Percentiles rank a stretch among this genome's conserved stretches.
These are phyloP conservation scores for Hamigera avellanea DNA, from an alignment of 495 filamentous ascomycete species.

Conservation along the genomic window DNA sequence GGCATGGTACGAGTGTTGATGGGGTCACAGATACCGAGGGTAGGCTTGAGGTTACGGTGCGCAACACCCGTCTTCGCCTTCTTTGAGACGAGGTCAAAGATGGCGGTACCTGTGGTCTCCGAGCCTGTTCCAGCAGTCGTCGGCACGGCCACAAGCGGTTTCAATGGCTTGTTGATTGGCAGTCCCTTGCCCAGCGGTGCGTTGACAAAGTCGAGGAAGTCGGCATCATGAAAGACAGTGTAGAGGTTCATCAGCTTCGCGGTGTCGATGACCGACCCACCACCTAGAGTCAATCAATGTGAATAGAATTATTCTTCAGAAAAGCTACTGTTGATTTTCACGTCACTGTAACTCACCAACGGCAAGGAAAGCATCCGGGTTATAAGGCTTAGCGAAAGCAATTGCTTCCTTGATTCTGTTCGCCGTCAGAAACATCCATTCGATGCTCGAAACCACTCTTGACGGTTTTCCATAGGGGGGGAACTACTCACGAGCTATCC, in stretches of 20 bases:
- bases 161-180: conserved; percentile 68
- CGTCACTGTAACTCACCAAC: conserved; percentile 46
- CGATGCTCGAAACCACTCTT: background rate
- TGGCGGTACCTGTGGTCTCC: conserved; percentile 94
- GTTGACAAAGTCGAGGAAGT: conserved; percentile 96
- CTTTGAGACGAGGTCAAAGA: conserved; percentile 85
- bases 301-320: no score
- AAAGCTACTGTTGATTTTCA: no score
- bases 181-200: conserved; percentile 81
- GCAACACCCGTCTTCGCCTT: conserved; percentile 92
- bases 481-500: conserved; percentile 61
- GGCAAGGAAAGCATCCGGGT: conserved; percentile 80
- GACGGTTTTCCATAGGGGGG: background rate
- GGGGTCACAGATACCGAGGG: conserved; percentile 90
- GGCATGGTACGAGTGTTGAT: conserved; percentile 95
- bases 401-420: conserved; percentile 76
- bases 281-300: conserved; percentile 18
- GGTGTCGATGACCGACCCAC: conserved; percentile 87
- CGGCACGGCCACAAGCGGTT: conserved; percentile 81
- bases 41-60: conserved; percentile 89
- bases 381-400: conserved; percentile 63
- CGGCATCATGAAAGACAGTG: conserved; percentile 71
- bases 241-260: conserved; percentile 98
- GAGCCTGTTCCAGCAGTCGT: conserved; percentile 93
- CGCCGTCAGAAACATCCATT: background rate